Evolutionary conservation across 768 basidiomycete species (phyloP).

Genomic region (Lactifluus rugatus): DNA sequence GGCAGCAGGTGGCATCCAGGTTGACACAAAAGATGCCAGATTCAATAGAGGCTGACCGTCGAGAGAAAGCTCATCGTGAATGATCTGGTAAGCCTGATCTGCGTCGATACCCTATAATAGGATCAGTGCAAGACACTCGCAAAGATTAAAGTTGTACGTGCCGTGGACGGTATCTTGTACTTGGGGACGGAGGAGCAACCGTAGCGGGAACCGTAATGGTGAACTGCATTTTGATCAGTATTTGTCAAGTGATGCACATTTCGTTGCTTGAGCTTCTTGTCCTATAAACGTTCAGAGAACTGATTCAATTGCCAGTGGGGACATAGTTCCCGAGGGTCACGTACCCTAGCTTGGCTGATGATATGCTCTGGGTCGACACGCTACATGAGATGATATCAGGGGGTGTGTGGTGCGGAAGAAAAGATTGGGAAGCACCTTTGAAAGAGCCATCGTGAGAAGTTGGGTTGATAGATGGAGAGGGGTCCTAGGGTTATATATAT

Average conservation of each 20-base stretch:
- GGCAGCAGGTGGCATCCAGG: constrained; percentile 48
- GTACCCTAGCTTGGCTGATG: constrained; percentile 7
- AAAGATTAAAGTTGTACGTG: constrained; percentile 14
- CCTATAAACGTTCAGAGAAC: constrained; percentile 26
- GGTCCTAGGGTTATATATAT: too few relatives aligned
- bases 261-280: constrained; percentile 29
- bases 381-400: neutral
- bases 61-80: constrained; percentile 54
- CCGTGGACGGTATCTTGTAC: constrained; percentile 51
- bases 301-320: neutral
- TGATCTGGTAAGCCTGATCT: constrained; percentile 44
- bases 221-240: constrained; percentile 26
- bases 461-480: neutral
- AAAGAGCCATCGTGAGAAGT: constrained; percentile 15
- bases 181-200: constrained; percentile 62
- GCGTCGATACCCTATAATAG: constrained; percentile 40
- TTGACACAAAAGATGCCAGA: constrained; percentile 59
- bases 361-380: constrained; percentile 17
- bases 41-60: constrained; percentile 51
- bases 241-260: constrained; percentile 30
- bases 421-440: constrained; percentile 5
- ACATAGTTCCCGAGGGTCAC: neutral
- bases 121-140: neutral
- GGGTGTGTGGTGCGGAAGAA: neutral
- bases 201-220: constrained; percentile 54